Percentiles rank a stretch among this genome's conserved stretches.
Evolutionary conservation across 257 asterid genomes (phyloP).

Genomic region (Nemophila menziesii): DNA sequence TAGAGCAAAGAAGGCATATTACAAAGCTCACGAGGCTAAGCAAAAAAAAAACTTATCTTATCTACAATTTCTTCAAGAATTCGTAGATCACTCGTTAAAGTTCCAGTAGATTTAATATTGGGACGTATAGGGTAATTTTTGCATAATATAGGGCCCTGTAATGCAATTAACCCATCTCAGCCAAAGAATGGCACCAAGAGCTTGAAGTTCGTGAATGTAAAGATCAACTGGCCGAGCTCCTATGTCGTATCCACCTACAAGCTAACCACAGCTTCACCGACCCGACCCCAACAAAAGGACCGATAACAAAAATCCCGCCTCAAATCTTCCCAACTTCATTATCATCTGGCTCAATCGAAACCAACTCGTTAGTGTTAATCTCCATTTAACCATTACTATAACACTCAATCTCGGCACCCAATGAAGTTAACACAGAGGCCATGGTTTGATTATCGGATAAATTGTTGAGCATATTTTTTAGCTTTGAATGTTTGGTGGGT

Average conservation of each 20-base stretch:
- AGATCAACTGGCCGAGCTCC: conserved; percentile 35
- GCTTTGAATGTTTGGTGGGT: no score
- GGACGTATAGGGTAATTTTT: no score
- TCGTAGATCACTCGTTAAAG: no score
- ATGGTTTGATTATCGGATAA: conserved; percentile 23
- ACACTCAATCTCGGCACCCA: conserved; percentile 24
- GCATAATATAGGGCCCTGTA: no score
- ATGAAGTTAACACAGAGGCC: conserved; percentile 22
- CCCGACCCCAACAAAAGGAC: conserved; percentile 29
- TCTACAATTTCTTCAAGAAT: no score
- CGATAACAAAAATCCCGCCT: conserved; percentile 29
- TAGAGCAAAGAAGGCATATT: no score
- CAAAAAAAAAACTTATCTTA: no score
- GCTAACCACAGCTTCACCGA: conserved; percentile 22
- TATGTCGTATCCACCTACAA: conserved; percentile 27
- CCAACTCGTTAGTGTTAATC: conserved; percentile 11
- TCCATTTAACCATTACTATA: conserved; percentile 7
- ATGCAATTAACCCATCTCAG: no score
- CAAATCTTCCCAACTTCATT: conserved; percentile 11
- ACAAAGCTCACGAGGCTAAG: no score
- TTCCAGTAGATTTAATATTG: no score
- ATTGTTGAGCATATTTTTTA: conserved; percentile 18
- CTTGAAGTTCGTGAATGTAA: conserved; percentile 23
- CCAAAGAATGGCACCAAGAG: conserved; percentile 33
- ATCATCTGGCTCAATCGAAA: conserved; percentile 25